A percentile compares a stretch with the other conserved stretches of the same genome.
Conservation (phyloP, 345 rosid species). For the Gossypium stocksii region DNA sequence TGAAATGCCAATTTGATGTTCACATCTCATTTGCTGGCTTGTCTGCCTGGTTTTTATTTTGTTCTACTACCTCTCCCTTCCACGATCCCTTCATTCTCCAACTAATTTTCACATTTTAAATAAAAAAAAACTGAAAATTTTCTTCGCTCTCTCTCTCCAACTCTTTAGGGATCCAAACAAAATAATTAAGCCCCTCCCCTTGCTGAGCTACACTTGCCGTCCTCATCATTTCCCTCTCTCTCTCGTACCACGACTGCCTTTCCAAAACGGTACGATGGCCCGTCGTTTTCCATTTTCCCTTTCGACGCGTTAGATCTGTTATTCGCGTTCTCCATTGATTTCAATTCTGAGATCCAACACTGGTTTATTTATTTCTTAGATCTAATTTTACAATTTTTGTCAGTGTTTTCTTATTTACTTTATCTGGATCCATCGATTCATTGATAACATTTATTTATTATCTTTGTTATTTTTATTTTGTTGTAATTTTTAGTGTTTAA, state of each 20-base stretch:
- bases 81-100: conserved; percentile 18
- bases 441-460: neutral
- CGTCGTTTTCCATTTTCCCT: conserved; percentile 2
- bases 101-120: neutral
- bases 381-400: neutral
- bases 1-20: neutral
- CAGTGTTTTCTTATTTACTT: neutral
- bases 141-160: conserved; percentile 7
- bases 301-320: conserved; percentile 16
- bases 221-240: neutral
- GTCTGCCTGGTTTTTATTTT: neutral
- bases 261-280: conserved; percentile 7
- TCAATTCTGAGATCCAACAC: neutral
- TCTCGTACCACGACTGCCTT: neutral
- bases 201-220: neutral
- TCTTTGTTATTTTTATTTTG: neutral
- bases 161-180: conserved; percentile 9
- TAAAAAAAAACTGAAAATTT: neutral
- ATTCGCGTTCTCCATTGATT: neutral
- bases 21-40: neutral
- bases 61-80: neutral
- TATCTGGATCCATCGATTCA: conserved; percentile 6
- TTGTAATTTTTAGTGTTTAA: neutral
- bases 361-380: neutral
- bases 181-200: neutral